phyloP scores from a whole-genome alignment of 1,284 basidiomycete species.

The Ustilago xerochloae region DNA sequence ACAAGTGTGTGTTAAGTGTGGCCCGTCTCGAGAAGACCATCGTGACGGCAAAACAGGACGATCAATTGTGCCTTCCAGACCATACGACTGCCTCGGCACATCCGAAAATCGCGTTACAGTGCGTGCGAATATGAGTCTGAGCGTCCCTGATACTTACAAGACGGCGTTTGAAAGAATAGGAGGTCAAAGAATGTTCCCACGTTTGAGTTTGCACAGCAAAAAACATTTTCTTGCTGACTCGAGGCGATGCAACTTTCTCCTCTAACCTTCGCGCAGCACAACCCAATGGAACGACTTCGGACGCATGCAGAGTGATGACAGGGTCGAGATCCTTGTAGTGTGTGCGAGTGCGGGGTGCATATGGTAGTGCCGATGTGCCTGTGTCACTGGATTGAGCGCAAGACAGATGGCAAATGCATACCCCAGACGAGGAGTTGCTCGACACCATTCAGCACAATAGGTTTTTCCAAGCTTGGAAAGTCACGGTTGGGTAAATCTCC shows the following conservation, averaged over 20 bases:
- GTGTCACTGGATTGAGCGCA: constrained; percentile 14
- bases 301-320: neutral
- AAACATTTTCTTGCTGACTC: neutral
- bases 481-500: too few relatives aligned
- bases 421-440: too few relatives aligned
- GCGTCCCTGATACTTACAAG: too few relatives aligned
- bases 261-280: neutral
- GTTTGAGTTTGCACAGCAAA: constrained; percentile 9
- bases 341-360: constrained; percentile 15
- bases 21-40: too few relatives aligned
- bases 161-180: too few relatives aligned
- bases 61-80: neutral
- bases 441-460: neutral
- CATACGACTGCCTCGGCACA: constrained; percentile 3
- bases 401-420: too few relatives aligned
- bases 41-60: neutral
- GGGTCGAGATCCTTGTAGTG: too few relatives aligned
- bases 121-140: too few relatives aligned
- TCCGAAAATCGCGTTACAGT: constrained; percentile 1
- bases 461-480: neutral
- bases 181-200: constrained; percentile 2
- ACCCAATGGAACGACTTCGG: neutral
- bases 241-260: neutral
- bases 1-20: too few relatives aligned
- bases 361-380: neutral